These are phyloP conservation scores for Lentinus brumalis DNA, from an alignment of 768 basidiomycete species.

Conservation along the genomic window DNA sequence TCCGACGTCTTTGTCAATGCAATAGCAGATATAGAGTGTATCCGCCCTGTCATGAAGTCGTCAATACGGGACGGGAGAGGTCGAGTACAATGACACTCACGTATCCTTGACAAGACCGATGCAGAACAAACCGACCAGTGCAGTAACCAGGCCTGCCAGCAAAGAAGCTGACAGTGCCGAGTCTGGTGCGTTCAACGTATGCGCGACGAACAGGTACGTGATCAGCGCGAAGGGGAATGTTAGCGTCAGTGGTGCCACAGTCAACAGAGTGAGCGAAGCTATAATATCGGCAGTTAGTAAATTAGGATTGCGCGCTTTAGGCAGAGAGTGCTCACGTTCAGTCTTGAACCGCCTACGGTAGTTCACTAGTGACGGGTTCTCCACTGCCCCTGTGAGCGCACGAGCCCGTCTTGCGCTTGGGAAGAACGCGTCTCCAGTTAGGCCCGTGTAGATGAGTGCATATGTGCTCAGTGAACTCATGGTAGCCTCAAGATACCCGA, in stretches of 20 bases:
- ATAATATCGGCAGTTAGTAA: neutral
- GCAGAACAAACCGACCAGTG: slow-evolving; percentile 81
- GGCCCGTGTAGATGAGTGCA: slow-evolving; percentile 54
- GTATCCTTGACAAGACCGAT: slow-evolving; percentile 80
- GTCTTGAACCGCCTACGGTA: slow-evolving; percentile 51
- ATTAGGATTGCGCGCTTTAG: neutral
- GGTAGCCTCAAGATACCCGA: slow-evolving; percentile 45
- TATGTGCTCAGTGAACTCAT: slow-evolving; percentile 61
- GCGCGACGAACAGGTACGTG: slow-evolving; percentile 89
- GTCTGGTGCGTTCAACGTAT: slow-evolving; percentile 68
- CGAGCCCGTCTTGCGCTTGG: slow-evolving; percentile 55
- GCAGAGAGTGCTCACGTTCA: slow-evolving; percentile 51
- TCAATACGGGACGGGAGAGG: neutral
- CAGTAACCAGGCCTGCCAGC: slow-evolving; percentile 77
- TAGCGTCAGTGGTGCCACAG: slow-evolving; percentile 74
- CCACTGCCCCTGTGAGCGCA: slow-evolving; percentile 58
- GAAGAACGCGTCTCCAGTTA: slow-evolving; percentile 56
- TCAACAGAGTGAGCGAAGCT: slow-evolving; percentile 74
- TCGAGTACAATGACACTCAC: slow-evolving; percentile 38
- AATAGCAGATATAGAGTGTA: slow-evolving; percentile 67
- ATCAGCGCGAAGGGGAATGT: slow-evolving; percentile 80
- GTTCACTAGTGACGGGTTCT: slow-evolving; percentile 43
- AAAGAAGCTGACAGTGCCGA: slow-evolving; percentile 76
- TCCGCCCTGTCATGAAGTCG: slow-evolving; percentile 47
- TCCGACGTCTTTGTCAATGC: slow-evolving; percentile 60